Evolutionary conservation across 306 rosid genomes (phyloP), one percentile per base, ranked within the genome.

Genomic region (Acacia melanoxylon): DNA sequence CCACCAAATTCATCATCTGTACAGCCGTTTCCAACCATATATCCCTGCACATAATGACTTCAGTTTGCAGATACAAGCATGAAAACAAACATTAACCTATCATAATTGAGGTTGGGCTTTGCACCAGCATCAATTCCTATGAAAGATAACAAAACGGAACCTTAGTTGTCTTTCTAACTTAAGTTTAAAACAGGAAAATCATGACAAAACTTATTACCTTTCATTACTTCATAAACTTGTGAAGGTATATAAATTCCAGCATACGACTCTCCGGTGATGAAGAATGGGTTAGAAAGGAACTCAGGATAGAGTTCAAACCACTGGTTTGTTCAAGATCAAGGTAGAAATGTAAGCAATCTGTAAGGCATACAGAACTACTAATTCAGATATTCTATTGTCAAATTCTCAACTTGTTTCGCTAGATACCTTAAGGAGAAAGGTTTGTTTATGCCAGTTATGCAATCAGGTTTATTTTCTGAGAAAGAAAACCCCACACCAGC

Each of bases 211-310:
- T 62, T 8, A 58, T 12, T 91, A 95, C 99, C 99, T 89, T 90
- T 89, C 31, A 69, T 76, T 35, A 91, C 92, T 90, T 88, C 91
- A 81, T 44, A 66, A 86, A 96, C 89, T 51, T 93, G 94, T 41
- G 99, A 93, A 35, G 99, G 99, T 76, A 95, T 96, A 81, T 95
- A 95, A 68, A 95, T 58, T 82, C 98, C 99, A 68, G 96, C 99
- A 84, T 90, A 95, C 13, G 99, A 95, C 89, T 95, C 99, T 88
- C 99, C 99, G 10, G 92, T 56, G 66, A 95, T 91, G 80, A 87
- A 95, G 78, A 95, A 93, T 4, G 88, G 91, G 46, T 95, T 95
- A 75, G 92, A 9, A 83, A 82, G 91, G 85, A 88, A 95, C 85
- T 93, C 94, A 0, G 93, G 90, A 84, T 91, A 95, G 40, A 87